These are phyloP conservation scores for Termitomyces titanicus DNA, from an alignment of 768 basidiomycete genomes.

Conservation along the genomic window DNA sequence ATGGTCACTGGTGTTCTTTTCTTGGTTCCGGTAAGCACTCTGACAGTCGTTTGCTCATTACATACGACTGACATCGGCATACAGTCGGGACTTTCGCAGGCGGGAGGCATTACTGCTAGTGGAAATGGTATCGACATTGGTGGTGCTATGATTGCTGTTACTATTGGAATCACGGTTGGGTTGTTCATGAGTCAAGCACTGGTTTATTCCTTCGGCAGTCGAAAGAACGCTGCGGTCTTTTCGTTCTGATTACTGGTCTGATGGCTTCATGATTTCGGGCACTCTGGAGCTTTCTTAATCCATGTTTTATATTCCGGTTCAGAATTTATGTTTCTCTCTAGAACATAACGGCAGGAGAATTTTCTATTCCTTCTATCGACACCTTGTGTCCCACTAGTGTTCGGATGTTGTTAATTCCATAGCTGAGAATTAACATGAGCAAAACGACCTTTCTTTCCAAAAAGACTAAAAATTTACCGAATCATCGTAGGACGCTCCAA, in stretches of 20 bases:
- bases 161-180: conserved; percentile 87
- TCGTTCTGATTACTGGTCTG: conserved; percentile 53
- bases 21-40: conserved; percentile 70
- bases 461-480: conserved; percentile 44
- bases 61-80: conserved; percentile 1
- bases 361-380: conserved; percentile 84
- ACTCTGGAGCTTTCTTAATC: conserved; percentile 3
- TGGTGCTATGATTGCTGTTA: conserved; percentile 85
- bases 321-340: conserved; percentile 32
- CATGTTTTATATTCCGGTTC: conserved; percentile 5
- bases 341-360: conserved; percentile 88
- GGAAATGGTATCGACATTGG: conserved; percentile 83
- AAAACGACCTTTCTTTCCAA: not conserved
- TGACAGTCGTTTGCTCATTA: not conserved
- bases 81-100: conserved; percentile 82
- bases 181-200: conserved; percentile 85
- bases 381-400: conserved; percentile 98
- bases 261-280: not conserved
- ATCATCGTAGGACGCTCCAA: conserved; percentile 99
- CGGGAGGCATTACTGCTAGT: conserved; percentile 79
- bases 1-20: conserved; percentile 91
- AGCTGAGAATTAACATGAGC: conserved; percentile 42
- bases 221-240: conserved; percentile 84
- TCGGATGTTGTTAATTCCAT: conserved; percentile 96
- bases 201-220: conserved; percentile 81